Evolutionary conservation across 352 stramenopile species (phyloP).

Genomic region (Globisporangium middletonii): DNA sequence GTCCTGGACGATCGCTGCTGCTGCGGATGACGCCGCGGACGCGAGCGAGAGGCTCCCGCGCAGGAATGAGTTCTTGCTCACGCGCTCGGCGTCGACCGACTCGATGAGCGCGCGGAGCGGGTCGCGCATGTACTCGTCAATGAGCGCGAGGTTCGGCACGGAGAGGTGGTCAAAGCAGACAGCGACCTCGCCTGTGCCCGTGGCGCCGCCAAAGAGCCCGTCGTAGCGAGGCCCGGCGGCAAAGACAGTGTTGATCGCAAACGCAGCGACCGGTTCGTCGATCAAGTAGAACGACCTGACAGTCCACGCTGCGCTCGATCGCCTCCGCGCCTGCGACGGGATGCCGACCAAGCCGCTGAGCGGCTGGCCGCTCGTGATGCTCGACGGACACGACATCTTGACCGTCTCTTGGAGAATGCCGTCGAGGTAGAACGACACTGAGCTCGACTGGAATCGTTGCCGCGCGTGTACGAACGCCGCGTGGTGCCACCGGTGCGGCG

Average conservation of each 20-base stretch:
- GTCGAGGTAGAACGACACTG: constrained; percentile 54
- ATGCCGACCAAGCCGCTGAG: constrained; percentile 56
- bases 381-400: constrained; percentile 71
- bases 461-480: constrained; percentile 46
- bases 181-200: constrained; percentile 41
- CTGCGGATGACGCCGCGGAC: constrained; percentile 52
- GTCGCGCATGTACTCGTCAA: constrained; percentile 64
- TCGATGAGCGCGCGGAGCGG: constrained; percentile 61
- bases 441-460: constrained; percentile 69
- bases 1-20: constrained; percentile 63
- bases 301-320: constrained; percentile 39
- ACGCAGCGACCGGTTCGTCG: constrained; percentile 41
- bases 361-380: constrained; percentile 39
- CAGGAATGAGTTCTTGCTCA: constrained; percentile 38
- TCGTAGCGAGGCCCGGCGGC: constrained; percentile 51
- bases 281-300: constrained; percentile 62
- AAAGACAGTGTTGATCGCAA: constrained; percentile 48
- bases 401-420: constrained; percentile 54
- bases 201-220: constrained; percentile 42
- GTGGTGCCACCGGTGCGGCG: constrained; percentile 42
- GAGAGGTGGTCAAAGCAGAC: constrained; percentile 44
- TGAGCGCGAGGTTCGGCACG: constrained; percentile 38
- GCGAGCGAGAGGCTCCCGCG: constrained; percentile 45
- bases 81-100: constrained; percentile 58
- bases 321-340: constrained; percentile 37